phyloP scores from a whole-genome alignment of 192 early-diverging fungal species.

The Mortierella hygrophila region DNA sequence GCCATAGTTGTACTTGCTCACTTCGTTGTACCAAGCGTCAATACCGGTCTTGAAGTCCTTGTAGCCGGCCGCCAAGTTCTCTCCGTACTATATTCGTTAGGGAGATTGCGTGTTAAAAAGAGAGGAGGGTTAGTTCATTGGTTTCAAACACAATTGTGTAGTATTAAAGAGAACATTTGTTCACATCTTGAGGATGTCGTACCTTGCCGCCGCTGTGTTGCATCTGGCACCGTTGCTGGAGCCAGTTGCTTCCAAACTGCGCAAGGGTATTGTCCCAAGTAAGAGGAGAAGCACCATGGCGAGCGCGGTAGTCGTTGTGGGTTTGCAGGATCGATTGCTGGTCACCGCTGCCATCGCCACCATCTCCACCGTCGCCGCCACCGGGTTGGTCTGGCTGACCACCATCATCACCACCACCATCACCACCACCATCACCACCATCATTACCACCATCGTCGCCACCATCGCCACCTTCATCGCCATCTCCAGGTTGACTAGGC shows the following conservation, averaged over 20 bases:
- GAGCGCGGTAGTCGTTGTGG: constrained; percentile 50
- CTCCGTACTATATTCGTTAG: constrained; percentile 35
- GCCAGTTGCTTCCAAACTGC: constrained; percentile 48
- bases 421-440: neutral
- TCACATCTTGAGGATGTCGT: neutral
- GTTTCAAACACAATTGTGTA: neutral
- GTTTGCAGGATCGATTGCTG: constrained; percentile 32
- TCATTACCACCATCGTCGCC: neutral
- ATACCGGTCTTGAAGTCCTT: constrained; percentile 28
- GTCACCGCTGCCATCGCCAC: neutral
- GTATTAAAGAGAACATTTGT: neutral
- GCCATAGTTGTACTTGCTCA: constrained; percentile 45
- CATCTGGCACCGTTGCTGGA: constrained; percentile 51
- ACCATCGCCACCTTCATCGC: neutral
- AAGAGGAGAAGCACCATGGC: constrained; percentile 44
- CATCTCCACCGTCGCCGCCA: neutral
- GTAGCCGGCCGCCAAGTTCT: constrained; percentile 60
- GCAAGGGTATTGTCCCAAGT: constrained; percentile 46
- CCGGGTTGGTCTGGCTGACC: neutral
- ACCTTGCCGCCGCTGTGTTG: constrained; percentile 40
- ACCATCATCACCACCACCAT: neutral
- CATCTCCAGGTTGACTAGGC: no score
- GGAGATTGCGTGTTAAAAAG: neutral
- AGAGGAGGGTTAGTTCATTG: neutral
- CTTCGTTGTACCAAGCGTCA: constrained; percentile 58